Percentiles rank a stretch among this genome's conserved stretches.
Conservation (phyloP, 148 eudicot genomes). For the Fagopyrum homotropicum region DNA sequence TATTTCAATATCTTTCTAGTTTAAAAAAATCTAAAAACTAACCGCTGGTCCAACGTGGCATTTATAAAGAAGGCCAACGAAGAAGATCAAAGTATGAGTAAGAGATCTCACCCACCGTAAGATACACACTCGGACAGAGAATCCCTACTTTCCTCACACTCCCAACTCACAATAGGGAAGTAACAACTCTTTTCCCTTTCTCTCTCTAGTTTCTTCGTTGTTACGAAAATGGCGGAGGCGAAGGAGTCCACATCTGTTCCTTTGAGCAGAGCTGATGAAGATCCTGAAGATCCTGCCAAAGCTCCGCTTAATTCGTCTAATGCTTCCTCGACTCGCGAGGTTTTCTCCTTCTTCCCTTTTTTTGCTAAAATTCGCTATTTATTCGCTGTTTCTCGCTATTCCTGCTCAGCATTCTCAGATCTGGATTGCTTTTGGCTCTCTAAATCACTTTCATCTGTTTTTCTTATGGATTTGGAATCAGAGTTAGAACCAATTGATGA, state of each 20-base stretch:
- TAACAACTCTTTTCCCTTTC: slow-evolving; percentile 1
- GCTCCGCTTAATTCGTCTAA: slow-evolving; percentile 33
- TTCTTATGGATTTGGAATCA: neutral
- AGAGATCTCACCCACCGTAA: slow-evolving; percentile 2
- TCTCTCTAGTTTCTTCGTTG: neutral
- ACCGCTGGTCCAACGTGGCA: neutral
- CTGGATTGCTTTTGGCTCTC: slow-evolving; percentile 1
- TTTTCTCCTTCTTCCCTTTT: slow-evolving; percentile 2
- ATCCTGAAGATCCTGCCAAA: slow-evolving; percentile 47
- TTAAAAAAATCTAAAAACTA: neutral
- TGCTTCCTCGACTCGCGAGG: slow-evolving; percentile 48
- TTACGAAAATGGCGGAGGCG: slow-evolving; percentile 40
- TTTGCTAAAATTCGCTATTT: neutral
- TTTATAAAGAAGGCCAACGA: neutral
- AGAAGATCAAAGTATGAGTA: neutral
- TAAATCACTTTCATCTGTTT: neutral
- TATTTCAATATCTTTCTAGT: too few relatives aligned
- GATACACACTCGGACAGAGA: slow-evolving; percentile 4
- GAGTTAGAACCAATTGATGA: neutral
- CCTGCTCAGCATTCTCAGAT: slow-evolving; percentile 3
- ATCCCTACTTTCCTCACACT: slow-evolving; percentile 1
- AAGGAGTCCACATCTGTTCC: slow-evolving; percentile 45
- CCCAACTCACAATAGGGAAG: neutral
- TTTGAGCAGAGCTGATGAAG: slow-evolving; percentile 24
- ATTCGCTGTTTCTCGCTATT: neutral